Percentiles rank a stretch among this genome's conserved stretches.
phyloP scores from a whole-genome alignment of 495 filamentous ascomycete genomes.

The Hypomontagnella submonticulosa region DNA sequence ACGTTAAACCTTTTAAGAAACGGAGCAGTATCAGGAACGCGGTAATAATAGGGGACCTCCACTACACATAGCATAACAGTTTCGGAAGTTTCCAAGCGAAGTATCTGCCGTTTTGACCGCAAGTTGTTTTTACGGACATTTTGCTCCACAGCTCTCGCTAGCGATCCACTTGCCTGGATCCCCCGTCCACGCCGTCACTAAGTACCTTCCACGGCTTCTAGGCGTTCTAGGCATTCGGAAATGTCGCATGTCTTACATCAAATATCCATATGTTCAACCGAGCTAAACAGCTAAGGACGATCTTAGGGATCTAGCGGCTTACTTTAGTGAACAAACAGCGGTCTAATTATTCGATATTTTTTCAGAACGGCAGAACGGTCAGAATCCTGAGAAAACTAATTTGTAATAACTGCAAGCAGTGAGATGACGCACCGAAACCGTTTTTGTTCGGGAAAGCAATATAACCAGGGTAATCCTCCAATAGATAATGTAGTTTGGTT shows the following conservation, averaged over 20 bases:
- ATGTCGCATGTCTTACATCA: slow-evolving; percentile 28
- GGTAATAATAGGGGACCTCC: slow-evolving; percentile 1
- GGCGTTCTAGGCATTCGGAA: background rate
- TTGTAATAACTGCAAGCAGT: slow-evolving; percentile 9
- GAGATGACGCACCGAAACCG: slow-evolving; percentile 23
- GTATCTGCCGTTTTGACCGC: slow-evolving; percentile 41
- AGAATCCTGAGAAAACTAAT: slow-evolving; percentile 1
- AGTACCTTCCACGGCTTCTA: no score
- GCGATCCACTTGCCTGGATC: slow-evolving; percentile 38
- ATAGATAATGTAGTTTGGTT: slow-evolving; percentile 18
- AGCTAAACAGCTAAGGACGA: slow-evolving; percentile 1
- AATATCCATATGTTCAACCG: background rate
- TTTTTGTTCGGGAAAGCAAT: slow-evolving; percentile 24
- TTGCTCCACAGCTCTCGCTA: slow-evolving; percentile 30
- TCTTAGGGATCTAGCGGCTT: background rate
- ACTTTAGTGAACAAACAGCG: slow-evolving; percentile 14
- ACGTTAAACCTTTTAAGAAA: slow-evolving; percentile 1
- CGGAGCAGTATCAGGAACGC: slow-evolving; percentile 7
- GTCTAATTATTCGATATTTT: slow-evolving; percentile 19
- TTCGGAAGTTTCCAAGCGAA: slow-evolving; percentile 27
- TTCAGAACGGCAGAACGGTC: background rate
- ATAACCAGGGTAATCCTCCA: slow-evolving; percentile 13
- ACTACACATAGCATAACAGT: no score
- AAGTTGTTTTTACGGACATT: slow-evolving; percentile 40
- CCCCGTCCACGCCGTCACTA: slow-evolving; percentile 22